phyloP scores from a whole-genome alignment of 768 basidiomycete species.

The Leucocoprinus birnbaumii region DNA sequence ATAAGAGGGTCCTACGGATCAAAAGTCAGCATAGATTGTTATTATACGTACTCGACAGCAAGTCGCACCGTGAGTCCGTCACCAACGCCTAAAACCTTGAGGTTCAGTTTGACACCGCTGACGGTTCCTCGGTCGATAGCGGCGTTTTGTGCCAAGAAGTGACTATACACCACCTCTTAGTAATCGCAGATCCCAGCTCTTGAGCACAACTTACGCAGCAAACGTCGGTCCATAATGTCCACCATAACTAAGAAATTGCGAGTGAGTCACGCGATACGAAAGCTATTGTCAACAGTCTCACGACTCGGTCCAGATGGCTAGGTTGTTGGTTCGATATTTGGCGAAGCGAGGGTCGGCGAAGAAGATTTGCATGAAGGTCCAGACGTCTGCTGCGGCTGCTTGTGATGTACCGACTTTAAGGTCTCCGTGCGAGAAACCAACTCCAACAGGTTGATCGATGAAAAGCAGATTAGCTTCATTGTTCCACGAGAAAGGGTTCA shows the following conservation, averaged over 20 bases:
- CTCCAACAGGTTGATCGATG: constrained; percentile 63
- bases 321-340: constrained; percentile 38
- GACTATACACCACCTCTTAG: constrained; percentile 19
- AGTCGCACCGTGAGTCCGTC: constrained; percentile 54
- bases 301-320: constrained; percentile 68
- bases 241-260: constrained; percentile 44
- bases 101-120: constrained; percentile 47
- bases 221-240: constrained; percentile 72
- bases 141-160: constrained; percentile 58
- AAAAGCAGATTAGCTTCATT: constrained; percentile 52
- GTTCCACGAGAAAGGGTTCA: constrained; percentile 60
- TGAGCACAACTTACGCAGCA: constrained; percentile 38
- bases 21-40: not conserved
- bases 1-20: constrained; percentile 34
- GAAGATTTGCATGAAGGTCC: constrained; percentile 64
- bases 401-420: constrained; percentile 47
- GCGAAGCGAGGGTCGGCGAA: constrained; percentile 52
- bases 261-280: not conserved
- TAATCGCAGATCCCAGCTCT: not conserved
- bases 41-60: not conserved
- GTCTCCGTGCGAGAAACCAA: constrained; percentile 60
- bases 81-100: constrained; percentile 60
- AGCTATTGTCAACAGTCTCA: constrained; percentile 19
- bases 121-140: constrained; percentile 47
- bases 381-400: constrained; percentile 53